Conservation (phyloP, 169 alveolate genomes). For the Eimeria necatrix region DNA sequence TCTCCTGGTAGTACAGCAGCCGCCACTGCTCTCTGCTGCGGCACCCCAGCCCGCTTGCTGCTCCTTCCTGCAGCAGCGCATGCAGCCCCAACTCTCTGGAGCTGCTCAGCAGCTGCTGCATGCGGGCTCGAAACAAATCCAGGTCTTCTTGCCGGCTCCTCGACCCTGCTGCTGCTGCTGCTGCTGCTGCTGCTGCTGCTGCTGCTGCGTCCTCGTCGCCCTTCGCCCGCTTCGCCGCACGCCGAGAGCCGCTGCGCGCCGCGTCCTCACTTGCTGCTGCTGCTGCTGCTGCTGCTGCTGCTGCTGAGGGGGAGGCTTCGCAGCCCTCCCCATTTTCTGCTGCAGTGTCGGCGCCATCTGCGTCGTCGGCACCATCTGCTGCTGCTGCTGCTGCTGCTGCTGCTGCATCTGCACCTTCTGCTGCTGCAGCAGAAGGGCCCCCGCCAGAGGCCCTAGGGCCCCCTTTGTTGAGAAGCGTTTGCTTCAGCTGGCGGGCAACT, state of each 20-base stretch:
- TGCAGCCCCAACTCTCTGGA: conserved; percentile 2
- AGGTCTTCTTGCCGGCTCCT: conserved; percentile 44
- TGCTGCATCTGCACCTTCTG: not conserved
- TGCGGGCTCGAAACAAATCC: conserved; percentile 27
- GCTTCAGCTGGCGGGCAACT: conserved; percentile 53
- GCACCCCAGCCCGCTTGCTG: conserved; percentile 68
- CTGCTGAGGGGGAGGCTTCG: not conserved
- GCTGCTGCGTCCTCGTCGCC: not conserved
- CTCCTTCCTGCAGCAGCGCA: conserved; percentile 50
- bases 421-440: conserved; percentile 6
- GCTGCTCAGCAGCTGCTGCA: conserved; percentile 25
- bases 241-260: conserved; percentile 15
- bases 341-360: not conserved
- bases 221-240: conserved; percentile 13
- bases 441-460: not conserved
- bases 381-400: conserved; percentile 36
- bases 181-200: not conserved
- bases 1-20: conserved; percentile 27
- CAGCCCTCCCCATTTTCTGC: no score
- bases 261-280: no score
- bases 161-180: not conserved
- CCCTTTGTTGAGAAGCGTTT: not conserved
- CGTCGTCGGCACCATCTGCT: not conserved
- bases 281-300: no score
- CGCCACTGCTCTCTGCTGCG: conserved; percentile 50